Percentiles rank a stretch among this genome's conserved stretches.
Evolutionary conservation across 768 basidiomycete species (phyloP).

Genomic region (Suillus fuscotomentosus): DNA sequence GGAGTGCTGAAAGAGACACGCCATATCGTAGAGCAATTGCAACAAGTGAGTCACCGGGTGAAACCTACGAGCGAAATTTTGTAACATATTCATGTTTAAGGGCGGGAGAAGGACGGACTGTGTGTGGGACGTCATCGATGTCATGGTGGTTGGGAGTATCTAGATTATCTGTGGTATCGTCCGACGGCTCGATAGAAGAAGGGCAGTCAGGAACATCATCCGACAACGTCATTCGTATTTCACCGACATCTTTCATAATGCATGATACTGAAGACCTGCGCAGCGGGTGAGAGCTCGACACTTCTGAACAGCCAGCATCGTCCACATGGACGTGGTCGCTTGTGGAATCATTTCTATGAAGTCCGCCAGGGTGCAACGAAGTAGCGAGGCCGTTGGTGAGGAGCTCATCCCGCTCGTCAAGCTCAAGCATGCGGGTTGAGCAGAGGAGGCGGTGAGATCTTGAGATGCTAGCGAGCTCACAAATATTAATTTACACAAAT

Average conservation of each 20-base stretch:
- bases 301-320: background rate
- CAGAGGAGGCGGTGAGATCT: constrained; percentile 3
- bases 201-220: background rate
- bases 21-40: constrained; percentile 90
- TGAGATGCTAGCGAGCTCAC: background rate
- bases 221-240: too few relatives aligned
- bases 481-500: background rate
- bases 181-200: background rate
- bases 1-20: constrained; percentile 77
- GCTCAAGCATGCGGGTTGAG: constrained; percentile 21
- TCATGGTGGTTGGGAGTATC: background rate
- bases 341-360: too few relatives aligned
- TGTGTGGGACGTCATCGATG: background rate
- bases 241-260: background rate
- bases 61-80: constrained; percentile 46
- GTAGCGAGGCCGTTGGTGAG: constrained; percentile 17
- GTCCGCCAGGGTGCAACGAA: background rate
- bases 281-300: background rate
- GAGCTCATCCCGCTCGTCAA: constrained; percentile 22
- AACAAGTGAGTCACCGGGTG: constrained; percentile 74
- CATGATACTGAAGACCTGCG: background rate
- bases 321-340: background rate
- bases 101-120: background rate
- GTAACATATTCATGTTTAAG: background rate
- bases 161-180: background rate